Evolutionary conservation across 768 basidiomycete species (phyloP).

Genomic region (Mrakia frigida): DNA sequence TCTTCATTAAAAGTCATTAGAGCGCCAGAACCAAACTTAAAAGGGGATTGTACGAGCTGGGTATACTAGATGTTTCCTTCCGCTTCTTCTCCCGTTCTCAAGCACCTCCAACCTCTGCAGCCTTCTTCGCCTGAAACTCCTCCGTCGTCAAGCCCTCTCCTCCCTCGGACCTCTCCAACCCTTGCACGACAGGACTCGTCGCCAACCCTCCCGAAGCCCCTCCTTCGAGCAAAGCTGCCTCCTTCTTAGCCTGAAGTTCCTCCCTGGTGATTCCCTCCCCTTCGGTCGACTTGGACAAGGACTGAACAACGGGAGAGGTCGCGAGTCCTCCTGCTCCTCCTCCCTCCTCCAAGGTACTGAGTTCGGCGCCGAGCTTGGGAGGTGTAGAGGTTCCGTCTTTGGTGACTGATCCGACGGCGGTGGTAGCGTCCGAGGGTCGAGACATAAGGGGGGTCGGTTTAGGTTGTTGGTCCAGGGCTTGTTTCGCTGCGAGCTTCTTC

Average conservation of each 20-base stretch:
- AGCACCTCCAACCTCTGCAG: not conserved
- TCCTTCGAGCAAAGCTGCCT: not conserved
- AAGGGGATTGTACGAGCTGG: too few relatives aligned
- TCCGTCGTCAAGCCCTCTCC: not conserved
- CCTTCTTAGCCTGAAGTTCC: not conserved
- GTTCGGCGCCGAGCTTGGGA: not conserved
- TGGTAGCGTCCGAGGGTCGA: slow-evolving; percentile 9
- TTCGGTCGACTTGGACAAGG: not conserved
- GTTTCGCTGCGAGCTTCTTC: not conserved
- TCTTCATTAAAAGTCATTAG: too few relatives aligned
- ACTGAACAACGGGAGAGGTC: not conserved
- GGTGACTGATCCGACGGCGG: not conserved
- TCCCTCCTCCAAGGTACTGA: not conserved
- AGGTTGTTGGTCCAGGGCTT: not conserved
- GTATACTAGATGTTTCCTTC: not conserved
- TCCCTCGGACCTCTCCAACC: not conserved
- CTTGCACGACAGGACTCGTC: not conserved
- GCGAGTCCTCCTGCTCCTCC: not conserved
- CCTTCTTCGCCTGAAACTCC: slow-evolving; percentile 6
- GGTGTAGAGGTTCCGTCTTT: not conserved
- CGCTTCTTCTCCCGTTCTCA: not conserved
- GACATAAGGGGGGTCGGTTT: not conserved
- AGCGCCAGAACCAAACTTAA: too few relatives aligned
- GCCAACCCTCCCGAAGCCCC: slow-evolving; percentile 5
- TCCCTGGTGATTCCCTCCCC: not conserved